Conservation (phyloP, 2,329 filamentous ascomycete genomes). For the Aspergillus sp. region DNA sequence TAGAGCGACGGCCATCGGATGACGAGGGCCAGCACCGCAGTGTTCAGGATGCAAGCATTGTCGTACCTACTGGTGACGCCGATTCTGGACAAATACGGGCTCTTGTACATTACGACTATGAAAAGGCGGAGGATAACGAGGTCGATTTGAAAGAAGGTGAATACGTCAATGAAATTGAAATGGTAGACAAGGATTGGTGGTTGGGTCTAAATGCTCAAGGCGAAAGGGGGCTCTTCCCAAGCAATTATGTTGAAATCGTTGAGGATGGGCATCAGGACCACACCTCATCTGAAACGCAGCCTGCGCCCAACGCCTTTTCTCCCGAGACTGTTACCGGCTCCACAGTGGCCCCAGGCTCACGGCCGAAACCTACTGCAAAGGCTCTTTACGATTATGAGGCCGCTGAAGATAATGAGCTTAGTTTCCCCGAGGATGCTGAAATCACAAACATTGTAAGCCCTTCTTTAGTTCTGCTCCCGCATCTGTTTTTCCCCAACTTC, state of each 20-base stretch:
- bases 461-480: not conserved
- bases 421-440: slow-evolving; percentile 85
- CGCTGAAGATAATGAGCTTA: slow-evolving; percentile 83
- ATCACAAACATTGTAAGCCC: slow-evolving; percentile 72
- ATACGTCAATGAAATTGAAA: slow-evolving; percentile 85
- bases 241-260: slow-evolving; percentile 91
- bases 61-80: slow-evolving; percentile 52
- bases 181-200: slow-evolving; percentile 99
- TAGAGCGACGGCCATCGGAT: slow-evolving; percentile 62
- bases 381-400: slow-evolving; percentile 96
- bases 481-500: not conserved
- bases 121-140: slow-evolving; percentile 97
- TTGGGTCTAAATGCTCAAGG: slow-evolving; percentile 85
- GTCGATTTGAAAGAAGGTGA: slow-evolving; percentile 88
- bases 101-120: slow-evolving; percentile 88
- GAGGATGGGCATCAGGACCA: slow-evolving; percentile 53
- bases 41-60: slow-evolving; percentile 60
- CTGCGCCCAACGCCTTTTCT: slow-evolving; percentile 30
- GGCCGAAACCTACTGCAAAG: slow-evolving; percentile 66
- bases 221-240: slow-evolving; percentile 88
- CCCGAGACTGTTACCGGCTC: slow-evolving; percentile 38
- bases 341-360: slow-evolving; percentile 29
- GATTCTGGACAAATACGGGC: slow-evolving; percentile 66
- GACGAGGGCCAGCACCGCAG: slow-evolving; percentile 66
- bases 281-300: slow-evolving; percentile 29